Conservation (phyloP, 208 protist genomes). For the Leishmania lainsoni region DNA sequence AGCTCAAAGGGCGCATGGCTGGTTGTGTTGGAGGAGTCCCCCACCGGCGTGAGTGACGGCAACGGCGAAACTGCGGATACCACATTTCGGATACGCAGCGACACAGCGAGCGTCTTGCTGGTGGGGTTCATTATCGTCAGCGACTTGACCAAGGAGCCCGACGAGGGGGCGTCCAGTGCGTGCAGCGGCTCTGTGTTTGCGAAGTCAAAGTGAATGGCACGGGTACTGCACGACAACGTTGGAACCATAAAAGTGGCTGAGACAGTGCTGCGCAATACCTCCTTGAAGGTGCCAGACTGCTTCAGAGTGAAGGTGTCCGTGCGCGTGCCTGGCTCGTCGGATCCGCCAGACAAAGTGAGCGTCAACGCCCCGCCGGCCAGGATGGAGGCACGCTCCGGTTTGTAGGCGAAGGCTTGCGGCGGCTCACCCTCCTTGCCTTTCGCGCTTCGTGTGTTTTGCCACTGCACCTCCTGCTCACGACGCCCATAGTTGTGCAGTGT, state of each 20-base stretch:
- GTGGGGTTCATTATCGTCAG: slow-evolving; percentile 92
- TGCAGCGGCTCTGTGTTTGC: slow-evolving; percentile 46
- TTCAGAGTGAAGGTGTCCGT: slow-evolving; percentile 87
- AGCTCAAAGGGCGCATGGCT: slow-evolving; percentile 70
- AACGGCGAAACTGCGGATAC: slow-evolving; percentile 10
- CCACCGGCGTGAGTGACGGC: slow-evolving; percentile 18
- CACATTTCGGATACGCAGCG: slow-evolving; percentile 50
- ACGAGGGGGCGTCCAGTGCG: not conserved
- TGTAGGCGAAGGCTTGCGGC: slow-evolving; percentile 77
- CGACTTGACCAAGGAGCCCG: slow-evolving; percentile 50
- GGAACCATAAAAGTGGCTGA: slow-evolving; percentile 87
- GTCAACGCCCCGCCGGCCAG: slow-evolving; percentile 37
- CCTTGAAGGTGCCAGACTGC: slow-evolving; percentile 75
- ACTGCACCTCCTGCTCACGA: slow-evolving; percentile 88
- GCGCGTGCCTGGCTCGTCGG: slow-evolving; percentile 52
- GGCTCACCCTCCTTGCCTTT: slow-evolving; percentile 72
- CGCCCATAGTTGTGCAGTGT: slow-evolving; percentile 91
- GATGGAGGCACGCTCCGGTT: slow-evolving; percentile 83
- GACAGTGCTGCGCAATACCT: slow-evolving; percentile 75
- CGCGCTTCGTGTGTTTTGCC: slow-evolving; percentile 70
- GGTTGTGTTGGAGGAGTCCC: slow-evolving; percentile 6
- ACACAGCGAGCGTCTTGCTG: slow-evolving; percentile 72
- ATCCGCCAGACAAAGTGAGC: slow-evolving; percentile 74
- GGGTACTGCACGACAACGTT: slow-evolving; percentile 78
- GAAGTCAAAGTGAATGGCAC: slow-evolving; percentile 85